Evolutionary conservation across 306 rosid genomes (phyloP), one percentile per base, ranked within the genome.

Genomic region (Rosa multiflora): DNA sequence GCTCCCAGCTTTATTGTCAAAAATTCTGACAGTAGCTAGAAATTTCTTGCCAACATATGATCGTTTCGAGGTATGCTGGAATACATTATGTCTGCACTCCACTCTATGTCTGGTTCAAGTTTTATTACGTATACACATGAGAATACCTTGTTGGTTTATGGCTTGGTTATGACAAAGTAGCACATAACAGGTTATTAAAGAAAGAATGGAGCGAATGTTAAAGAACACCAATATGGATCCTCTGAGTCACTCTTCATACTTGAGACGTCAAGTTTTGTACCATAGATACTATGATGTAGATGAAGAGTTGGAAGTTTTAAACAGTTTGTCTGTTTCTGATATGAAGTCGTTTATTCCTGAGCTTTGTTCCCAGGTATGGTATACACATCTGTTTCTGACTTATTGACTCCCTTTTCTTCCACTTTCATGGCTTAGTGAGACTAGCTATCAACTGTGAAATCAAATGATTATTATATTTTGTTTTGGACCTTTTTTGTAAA

Each of bases 191-290:
- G 96, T 93, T 68, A 89, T 91, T 78, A 89, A 88, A 86, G 99
- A 95, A 90, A 89, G 89, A 32, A 82, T 85, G 98, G 85, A 84
- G 87, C 81, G 99, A 91, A 56, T 84, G 52, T 88, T 95, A 77
- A 95, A 83, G 86, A 95, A 95, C 63, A 67, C 89, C 79, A 95
- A 95, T 88, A 95, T 95, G 98, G 91, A 93, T 87, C 98, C 99
- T 81, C 85, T 81, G 73, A 91, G 83, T 83, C 99, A 95, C 83
- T 89, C 97, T n/a, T 47, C 96, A 81, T 89, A 93, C 86, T 84
- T 82, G 85, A 93, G 97, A 82, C 81, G 86, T 76, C 98, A 93
- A 87, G 87, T 92, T 84, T 82, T 95, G 84, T 88, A 92, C 74
- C 76, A 93, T 84, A 89, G 81, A 79, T 91, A 85, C 78, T 90